Evolutionary conservation across 1,284 basidiomycete genomes (phyloP).

Genomic region (Athelia psychrophila): DNA sequence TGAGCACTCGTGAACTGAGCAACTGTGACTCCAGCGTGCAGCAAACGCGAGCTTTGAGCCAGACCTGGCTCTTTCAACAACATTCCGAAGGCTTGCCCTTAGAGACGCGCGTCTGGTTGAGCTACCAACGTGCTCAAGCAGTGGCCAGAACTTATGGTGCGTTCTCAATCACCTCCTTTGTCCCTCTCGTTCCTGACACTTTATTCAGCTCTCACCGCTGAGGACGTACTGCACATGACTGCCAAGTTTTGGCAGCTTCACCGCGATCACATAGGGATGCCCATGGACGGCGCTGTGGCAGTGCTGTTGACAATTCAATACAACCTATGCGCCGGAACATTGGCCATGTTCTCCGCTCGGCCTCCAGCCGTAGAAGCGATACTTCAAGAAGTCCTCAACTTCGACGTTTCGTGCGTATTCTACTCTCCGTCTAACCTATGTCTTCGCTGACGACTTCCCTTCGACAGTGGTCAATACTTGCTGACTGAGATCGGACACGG

Average conservation of each 20-base stretch:
- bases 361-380: slow-evolving; percentile 29
- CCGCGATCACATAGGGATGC: slow-evolving; percentile 31
- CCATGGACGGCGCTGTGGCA: slow-evolving; percentile 33
- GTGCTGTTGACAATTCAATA: slow-evolving; percentile 39
- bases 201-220: slow-evolving; percentile 20
- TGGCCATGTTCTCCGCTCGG: slow-evolving; percentile 26
- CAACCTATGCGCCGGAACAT: slow-evolving; percentile 40
- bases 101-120: neutral
- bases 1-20: no score
- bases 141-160: slow-evolving; percentile 5
- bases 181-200: slow-evolving; percentile 22
- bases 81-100: neutral
- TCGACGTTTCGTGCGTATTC: slow-evolving; percentile 16
- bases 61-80: neutral
- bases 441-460: no score
- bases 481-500: slow-evolving; percentile 43
- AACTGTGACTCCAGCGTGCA: no score
- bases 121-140: slow-evolving; percentile 5
- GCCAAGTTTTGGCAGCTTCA: slow-evolving; percentile 40
- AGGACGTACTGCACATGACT: slow-evolving; percentile 11
- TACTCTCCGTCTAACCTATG: neutral
- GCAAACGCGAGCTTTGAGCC: no score
- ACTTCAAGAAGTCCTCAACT: slow-evolving; percentile 26
- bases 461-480: slow-evolving; percentile 34
- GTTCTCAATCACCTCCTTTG: neutral